Conservation (phyloP, 73 alveolate species). For the Symbiodinium pilosum region DNA sequence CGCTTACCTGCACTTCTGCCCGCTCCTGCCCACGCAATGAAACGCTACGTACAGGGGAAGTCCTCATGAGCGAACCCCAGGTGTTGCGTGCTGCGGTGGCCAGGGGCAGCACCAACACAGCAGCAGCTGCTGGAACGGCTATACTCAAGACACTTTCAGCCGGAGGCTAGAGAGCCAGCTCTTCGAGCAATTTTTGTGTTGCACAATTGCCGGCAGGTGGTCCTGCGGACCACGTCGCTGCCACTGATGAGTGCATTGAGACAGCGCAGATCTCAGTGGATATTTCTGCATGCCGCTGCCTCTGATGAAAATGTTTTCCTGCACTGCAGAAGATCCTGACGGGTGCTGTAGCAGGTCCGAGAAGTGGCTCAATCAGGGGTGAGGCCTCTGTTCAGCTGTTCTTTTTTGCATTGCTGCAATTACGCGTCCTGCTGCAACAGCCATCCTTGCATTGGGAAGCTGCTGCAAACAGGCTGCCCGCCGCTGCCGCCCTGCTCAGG, state of each 20-base stretch:
- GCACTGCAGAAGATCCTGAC: not conserved
- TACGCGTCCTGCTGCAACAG: not conserved
- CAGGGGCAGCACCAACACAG: conserved; percentile 60
- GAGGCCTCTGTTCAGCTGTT: conserved; percentile 30
- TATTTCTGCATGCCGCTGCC: not conserved
- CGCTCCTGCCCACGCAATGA: no score
- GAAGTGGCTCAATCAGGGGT: conserved; percentile 79
- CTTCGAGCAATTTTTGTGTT: no score
- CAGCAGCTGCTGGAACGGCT: conserved; percentile 84
- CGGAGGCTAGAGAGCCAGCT: no score
- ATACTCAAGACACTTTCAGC: conserved; percentile 23
- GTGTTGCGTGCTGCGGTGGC: conserved; percentile 45
- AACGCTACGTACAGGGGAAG: no score
- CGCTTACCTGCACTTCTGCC: no score
- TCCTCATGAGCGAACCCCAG: not conserved
- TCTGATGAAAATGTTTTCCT: not conserved
- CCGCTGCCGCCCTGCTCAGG: conserved; percentile 54
- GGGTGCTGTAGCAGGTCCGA: not conserved
- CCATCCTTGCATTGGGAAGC: no score
- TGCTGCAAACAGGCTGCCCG: conserved; percentile 41
- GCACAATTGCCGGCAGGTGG: not conserved
- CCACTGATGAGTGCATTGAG: conserved; percentile 53
- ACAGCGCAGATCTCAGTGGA: not conserved
- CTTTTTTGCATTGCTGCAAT: not conserved
- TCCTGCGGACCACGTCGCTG: conserved; percentile 64